Conservation (phyloP, 768 basidiomycete species). For the Amanita muscaria region DNA sequence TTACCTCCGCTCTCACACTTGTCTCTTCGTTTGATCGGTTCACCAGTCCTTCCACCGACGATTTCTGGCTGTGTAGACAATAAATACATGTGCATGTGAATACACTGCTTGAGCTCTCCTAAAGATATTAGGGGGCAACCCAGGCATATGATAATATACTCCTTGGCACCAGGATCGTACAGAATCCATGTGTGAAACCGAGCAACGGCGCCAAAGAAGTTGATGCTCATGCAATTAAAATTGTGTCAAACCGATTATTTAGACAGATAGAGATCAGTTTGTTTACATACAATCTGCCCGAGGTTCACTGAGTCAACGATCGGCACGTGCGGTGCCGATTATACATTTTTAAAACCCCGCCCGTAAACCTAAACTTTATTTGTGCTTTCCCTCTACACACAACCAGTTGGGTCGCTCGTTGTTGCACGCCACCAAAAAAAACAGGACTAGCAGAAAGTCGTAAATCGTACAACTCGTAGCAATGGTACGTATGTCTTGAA, state of each 20-base stretch:
- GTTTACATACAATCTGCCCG: too few relatives aligned
- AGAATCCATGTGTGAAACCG: too few relatives aligned
- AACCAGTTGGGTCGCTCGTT: conserved; percentile 23
- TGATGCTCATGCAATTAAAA: too few relatives aligned
- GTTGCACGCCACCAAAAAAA: conserved; percentile 26
- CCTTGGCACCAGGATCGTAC: too few relatives aligned
- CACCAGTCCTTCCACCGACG: background rate
- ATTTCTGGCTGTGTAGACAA: conserved; percentile 1
- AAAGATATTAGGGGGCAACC: background rate
- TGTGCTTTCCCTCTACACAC: conserved; percentile 25
- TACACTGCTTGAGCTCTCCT: too few relatives aligned
- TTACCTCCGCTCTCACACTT: conserved; percentile 5
- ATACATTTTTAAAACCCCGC: conserved; percentile 24
- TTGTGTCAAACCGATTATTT: too few relatives aligned
- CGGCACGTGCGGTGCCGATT: conserved; percentile 17
- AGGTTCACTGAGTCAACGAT: too few relatives aligned
- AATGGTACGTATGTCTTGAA: conserved; percentile 32
- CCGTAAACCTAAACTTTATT: conserved; percentile 31
- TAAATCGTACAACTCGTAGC: conserved; percentile 18
- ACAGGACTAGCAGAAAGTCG: conserved; percentile 16
- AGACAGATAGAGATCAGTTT: too few relatives aligned
- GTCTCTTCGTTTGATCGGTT: background rate
- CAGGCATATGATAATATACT: background rate
- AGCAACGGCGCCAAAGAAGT: too few relatives aligned
- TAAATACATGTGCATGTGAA: background rate